phyloP scores from a whole-genome alignment of 768 basidiomycete species.

The Kondoa subrosea region DNA sequence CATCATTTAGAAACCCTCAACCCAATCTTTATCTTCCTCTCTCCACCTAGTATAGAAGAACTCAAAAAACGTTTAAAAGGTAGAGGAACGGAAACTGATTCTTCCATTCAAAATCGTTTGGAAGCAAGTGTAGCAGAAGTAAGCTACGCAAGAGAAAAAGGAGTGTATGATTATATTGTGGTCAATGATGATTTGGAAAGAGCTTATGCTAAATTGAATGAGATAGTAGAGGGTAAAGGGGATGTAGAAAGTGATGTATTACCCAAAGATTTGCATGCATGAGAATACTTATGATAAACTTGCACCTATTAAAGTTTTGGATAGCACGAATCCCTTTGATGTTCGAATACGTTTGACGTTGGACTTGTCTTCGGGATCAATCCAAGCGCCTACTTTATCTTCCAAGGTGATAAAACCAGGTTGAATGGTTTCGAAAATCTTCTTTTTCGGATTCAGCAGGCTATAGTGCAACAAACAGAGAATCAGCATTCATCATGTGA shows the following conservation, averaged over 20 bases:
- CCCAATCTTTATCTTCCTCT: conserved; percentile 79
- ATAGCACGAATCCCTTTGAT: conserved; percentile 59
- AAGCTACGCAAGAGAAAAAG: conserved; percentile 59
- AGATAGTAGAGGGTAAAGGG: conserved; percentile 50
- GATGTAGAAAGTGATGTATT: not conserved
- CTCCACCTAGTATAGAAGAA: conserved; percentile 60
- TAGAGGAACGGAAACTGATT: conserved; percentile 69
- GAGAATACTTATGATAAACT: conserved; percentile 54
- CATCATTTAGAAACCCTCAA: conserved; percentile 49
- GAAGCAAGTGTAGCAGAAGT: conserved; percentile 63
- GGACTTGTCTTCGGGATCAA: conserved; percentile 57
- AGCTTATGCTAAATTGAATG: conserved; percentile 61
- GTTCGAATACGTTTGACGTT: conserved; percentile 70
- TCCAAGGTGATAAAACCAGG: conserved; percentile 77
- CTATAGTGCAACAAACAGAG: conserved; percentile 40
- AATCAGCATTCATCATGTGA: not conserved
- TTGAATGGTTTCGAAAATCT: conserved; percentile 87
- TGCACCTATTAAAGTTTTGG: conserved; percentile 69
- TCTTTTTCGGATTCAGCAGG: conserved; percentile 95
- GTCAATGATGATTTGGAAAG: conserved; percentile 77
- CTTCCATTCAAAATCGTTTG: conserved; percentile 55
- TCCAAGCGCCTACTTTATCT: conserved; percentile 75
- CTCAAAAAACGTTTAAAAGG: conserved; percentile 54
- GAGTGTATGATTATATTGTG: conserved; percentile 62
- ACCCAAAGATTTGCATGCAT: not conserved